These are phyloP conservation scores for Xylariaceae sp. DNA, from an alignment of 2,329 filamentous ascomycete species.

Conservation along the genomic window DNA sequence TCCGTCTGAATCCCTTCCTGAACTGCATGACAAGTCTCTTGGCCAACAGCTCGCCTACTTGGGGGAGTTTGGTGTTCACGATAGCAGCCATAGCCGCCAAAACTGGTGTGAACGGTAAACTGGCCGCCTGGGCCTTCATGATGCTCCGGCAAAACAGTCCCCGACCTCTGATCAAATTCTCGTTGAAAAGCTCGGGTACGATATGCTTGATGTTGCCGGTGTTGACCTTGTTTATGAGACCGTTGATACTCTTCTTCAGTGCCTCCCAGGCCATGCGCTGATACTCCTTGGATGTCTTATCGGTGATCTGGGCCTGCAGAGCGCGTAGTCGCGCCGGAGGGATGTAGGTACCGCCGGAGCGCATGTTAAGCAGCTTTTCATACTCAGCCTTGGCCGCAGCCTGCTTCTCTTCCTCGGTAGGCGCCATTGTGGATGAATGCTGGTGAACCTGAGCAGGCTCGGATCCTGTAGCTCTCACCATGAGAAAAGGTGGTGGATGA, in stretches of 20 bases:
- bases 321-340: slow-evolving; percentile 87
- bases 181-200: slow-evolving; percentile 89
- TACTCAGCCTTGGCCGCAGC: slow-evolving; percentile 88
- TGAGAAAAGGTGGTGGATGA: too few species aligned
- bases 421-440: slow-evolving; percentile 34
- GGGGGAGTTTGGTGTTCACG: slow-evolving; percentile 94
- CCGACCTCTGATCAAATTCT: slow-evolving; percentile 88
- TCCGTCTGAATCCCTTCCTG: slow-evolving; percentile 90
- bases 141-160: slow-evolving; percentile 93
- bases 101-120: slow-evolving; percentile 92
- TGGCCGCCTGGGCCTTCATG: slow-evolving; percentile 97
- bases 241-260: slow-evolving; percentile 97
- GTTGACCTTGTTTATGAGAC: slow-evolving; percentile 98
- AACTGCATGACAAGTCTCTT: slow-evolving; percentile 87
- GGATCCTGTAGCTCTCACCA: too few species aligned
- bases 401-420: slow-evolving; percentile 79
- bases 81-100: slow-evolving; percentile 95
- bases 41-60: slow-evolving; percentile 87
- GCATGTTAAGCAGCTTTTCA: slow-evolving; percentile 85
- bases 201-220: slow-evolving; percentile 97
- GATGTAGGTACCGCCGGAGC: slow-evolving; percentile 94
- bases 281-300: slow-evolving; percentile 94
- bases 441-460: slow-evolving; percentile 12
- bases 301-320: slow-evolving; percentile 93
- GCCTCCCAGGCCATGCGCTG: slow-evolving; percentile 99